These are phyloP conservation scores for Pseudogymnoascus sp. DNA, from an alignment of 2,329 filamentous ascomycete species.

Conservation along the genomic window DNA sequence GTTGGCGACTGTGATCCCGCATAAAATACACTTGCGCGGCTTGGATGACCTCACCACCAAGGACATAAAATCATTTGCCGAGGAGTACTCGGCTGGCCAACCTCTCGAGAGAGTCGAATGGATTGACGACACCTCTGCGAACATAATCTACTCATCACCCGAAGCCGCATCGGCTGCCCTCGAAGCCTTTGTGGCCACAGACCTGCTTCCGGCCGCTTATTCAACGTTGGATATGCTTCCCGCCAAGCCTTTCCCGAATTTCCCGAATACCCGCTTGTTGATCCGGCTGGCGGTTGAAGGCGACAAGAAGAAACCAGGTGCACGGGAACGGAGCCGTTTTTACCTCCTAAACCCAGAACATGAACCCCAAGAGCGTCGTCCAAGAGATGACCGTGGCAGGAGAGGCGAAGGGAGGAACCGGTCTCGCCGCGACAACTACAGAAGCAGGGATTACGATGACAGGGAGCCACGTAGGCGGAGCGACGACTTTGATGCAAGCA, in stretches of 20 bases:
- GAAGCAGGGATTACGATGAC: conserved; percentile 49
- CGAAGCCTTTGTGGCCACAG: conserved; percentile 42
- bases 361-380: conserved; percentile 68
- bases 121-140: conserved; percentile 90
- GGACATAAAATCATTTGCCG: conserved; percentile 70
- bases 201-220: conserved; percentile 40
- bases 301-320: conserved; percentile 75
- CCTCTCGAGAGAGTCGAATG: conserved; percentile 67
- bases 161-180: conserved; percentile 48
- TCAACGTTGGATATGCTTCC: conserved; percentile 53
- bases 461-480: conserved; percentile 31
- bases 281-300: conserved; percentile 66
- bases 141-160: conserved; percentile 66
- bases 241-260: conserved; percentile 61
- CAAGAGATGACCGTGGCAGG: conserved; percentile 44
- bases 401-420: conserved; percentile 29
- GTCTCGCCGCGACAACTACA: conserved; percentile 46
- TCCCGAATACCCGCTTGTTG: conserved; percentile 62
- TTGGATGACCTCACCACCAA: conserved; percentile 74
- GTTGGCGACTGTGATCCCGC: conserved; percentile 30
- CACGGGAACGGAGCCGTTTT: conserved; percentile 76
- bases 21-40: conserved; percentile 78
- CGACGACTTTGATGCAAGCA: conserved; percentile 62
- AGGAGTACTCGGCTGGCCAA: conserved; percentile 54
- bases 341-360: conserved; percentile 88